Evolutionary conservation across 2,329 filamentous ascomycete genomes (phyloP).

Genomic region (Beauveria sp.): DNA sequence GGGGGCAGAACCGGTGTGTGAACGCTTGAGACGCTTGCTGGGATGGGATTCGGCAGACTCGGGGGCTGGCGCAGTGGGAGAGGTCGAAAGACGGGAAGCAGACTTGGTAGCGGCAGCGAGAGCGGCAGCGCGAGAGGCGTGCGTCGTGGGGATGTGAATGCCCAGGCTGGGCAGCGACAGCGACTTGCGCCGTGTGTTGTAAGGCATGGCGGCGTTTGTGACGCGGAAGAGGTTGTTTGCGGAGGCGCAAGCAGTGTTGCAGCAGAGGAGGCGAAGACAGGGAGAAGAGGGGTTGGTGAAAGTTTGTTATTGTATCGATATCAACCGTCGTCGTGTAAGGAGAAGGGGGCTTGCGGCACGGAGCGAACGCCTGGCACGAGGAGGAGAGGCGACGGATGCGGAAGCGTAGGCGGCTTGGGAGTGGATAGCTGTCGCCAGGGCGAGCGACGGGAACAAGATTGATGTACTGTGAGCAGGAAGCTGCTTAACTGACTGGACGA

Average conservation of each 20-base stretch:
- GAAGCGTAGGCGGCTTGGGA: background rate
- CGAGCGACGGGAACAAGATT: background rate
- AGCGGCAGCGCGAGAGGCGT: slow-evolving; percentile 51
- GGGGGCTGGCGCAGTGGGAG: slow-evolving; percentile 17
- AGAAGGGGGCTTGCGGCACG: background rate
- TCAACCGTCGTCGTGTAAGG: slow-evolving; percentile 5
- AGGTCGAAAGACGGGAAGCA: slow-evolving; percentile 5
- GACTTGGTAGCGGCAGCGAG: slow-evolving; percentile 29
- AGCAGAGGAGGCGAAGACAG: background rate
- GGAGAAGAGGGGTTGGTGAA: background rate
- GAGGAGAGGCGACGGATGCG: slow-evolving; percentile 1
- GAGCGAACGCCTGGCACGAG: background rate
- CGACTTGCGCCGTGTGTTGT: slow-evolving; percentile 95
- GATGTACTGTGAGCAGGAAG: background rate
- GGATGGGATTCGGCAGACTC: slow-evolving; percentile 31
- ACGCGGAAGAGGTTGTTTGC: background rate
- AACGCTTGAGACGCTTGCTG: slow-evolving; percentile 69
- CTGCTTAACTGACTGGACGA: background rate
- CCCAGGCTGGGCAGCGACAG: slow-evolving; percentile 87
- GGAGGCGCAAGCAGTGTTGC: background rate
- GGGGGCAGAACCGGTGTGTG: slow-evolving; percentile 49
- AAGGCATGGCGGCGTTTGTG: slow-evolving; percentile 56
- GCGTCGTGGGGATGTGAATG: slow-evolving; percentile 71
- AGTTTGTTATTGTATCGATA: slow-evolving; percentile 10
- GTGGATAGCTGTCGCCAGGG: background rate